These are phyloP conservation scores for Powellomyces hirtus DNA, from an alignment of 192 early-diverging fungal genomes.

Conservation along the genomic window DNA sequence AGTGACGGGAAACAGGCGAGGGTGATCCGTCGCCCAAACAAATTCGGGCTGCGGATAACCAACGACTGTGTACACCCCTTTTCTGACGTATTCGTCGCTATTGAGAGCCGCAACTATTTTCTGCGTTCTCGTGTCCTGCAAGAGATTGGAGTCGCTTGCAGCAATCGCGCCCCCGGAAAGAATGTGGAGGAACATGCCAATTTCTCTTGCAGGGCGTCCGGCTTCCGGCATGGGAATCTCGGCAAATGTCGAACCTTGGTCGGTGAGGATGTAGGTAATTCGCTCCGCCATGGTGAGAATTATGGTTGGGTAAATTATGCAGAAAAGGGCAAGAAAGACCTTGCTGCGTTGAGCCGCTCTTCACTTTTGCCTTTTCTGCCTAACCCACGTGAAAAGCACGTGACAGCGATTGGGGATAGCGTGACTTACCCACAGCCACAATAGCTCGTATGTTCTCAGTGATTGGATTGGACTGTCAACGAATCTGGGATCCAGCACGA, in stretches of 20 bases:
- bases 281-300: too few relatives aligned
- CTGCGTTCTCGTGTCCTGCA: neutral
- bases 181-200: constrained; percentile 12
- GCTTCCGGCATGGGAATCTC: neutral
- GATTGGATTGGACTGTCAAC: too few relatives aligned
- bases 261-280: constrained; percentile 5
- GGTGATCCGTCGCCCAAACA: neutral
- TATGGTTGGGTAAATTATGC: too few relatives aligned
- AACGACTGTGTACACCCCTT: constrained; percentile 3
- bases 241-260: neutral
- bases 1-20: constrained; percentile 7
- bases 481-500: too few relatives aligned
- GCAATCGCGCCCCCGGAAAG: constrained; percentile 3
- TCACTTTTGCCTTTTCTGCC: too few relatives aligned
- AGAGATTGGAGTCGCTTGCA: neutral
- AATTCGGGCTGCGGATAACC: neutral
- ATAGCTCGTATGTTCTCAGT: too few relatives aligned
- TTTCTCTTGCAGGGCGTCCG: neutral
- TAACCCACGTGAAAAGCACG: too few relatives aligned
- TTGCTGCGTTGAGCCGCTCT: too few relatives aligned
- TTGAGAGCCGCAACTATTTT: constrained; percentile 6
- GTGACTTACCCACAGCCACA: too few relatives aligned
- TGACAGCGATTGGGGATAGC: too few relatives aligned
- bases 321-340: too few relatives aligned
- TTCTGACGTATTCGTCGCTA: neutral